Conservation (phyloP, 2,329 filamentous ascomycete genomes). For the Fusarium odoratissimum region DNA sequence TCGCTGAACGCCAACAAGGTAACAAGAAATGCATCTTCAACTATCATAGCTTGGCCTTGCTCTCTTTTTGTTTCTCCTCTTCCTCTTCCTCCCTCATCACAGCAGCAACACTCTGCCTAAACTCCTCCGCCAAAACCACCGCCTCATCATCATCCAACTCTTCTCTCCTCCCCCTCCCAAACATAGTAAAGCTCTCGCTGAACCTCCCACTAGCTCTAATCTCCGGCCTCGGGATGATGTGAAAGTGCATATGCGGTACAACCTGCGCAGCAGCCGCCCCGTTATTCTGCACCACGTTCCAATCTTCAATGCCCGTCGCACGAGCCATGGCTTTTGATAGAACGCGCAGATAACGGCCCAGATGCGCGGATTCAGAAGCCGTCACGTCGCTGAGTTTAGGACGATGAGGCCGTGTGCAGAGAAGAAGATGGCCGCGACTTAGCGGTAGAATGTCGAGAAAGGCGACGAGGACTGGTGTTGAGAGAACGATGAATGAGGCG, state of each 20-base stretch:
- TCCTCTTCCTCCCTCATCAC: constrained; percentile 56
- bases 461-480: constrained; percentile 80
- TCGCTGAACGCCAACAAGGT: constrained; percentile 8
- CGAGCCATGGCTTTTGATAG: constrained; percentile 77
- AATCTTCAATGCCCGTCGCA: constrained; percentile 80
- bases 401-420: constrained; percentile 82
- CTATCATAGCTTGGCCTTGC: constrained; percentile 54
- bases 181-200: constrained; percentile 82
- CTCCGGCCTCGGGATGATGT: constrained; percentile 88
- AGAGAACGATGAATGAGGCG: constrained; percentile 75
- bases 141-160: constrained; percentile 84
- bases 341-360: constrained; percentile 76
- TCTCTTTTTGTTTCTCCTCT: constrained; percentile 24
- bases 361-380: constrained; percentile 70
- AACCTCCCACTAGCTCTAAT: constrained; percentile 63
- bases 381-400: constrained; percentile 80
- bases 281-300: constrained; percentile 98
- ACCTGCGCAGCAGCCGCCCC: constrained; percentile 90
- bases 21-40: constrained; percentile 8
- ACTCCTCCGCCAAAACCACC: constrained; percentile 64
- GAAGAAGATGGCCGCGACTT: constrained; percentile 82
- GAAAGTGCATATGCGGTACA: constrained; percentile 93
- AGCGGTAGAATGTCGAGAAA: constrained; percentile 96
- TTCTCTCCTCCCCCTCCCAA: constrained; percentile 77
- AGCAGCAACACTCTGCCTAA: constrained; percentile 62